phyloP scores from a whole-genome alignment of 1,284 basidiomycete species.

The Sanghuangporus sanghuang region DNA sequence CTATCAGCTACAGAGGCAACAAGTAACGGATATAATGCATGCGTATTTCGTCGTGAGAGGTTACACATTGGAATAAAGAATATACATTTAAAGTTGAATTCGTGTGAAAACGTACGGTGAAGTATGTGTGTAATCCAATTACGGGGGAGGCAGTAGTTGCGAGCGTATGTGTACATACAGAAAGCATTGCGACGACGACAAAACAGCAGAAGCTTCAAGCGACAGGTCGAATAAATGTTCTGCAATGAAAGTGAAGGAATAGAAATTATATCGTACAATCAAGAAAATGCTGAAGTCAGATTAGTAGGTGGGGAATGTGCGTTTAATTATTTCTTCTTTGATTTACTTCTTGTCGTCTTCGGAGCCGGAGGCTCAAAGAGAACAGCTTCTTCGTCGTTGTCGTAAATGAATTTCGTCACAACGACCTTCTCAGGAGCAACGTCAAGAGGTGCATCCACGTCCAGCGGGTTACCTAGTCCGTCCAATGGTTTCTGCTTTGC shows the following conservation, averaged over 20 bases:
- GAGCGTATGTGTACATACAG: neutral
- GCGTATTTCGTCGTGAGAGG: neutral
- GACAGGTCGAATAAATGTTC: neutral
- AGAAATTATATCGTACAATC: neutral
- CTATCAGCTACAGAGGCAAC: slow-evolving; percentile 40
- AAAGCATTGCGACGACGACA: neutral
- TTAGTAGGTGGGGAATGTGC: slow-evolving; percentile 5
- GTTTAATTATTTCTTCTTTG: slow-evolving; percentile 36
- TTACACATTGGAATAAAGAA: neutral
- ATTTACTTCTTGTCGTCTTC: slow-evolving; percentile 46
- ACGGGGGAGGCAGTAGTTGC: neutral
- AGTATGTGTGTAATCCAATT: neutral
- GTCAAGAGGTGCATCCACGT: slow-evolving; percentile 57
- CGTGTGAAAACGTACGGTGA: neutral
- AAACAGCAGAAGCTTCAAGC: neutral
- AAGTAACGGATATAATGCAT: neutral
- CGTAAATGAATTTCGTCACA: slow-evolving; percentile 80
- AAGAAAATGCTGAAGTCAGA: neutral
- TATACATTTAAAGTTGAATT: neutral
- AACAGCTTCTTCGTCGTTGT: slow-evolving; percentile 51
- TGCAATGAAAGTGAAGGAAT: neutral
- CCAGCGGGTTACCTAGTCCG: slow-evolving; percentile 66
- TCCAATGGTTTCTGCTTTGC: slow-evolving; percentile 56
- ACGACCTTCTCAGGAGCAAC: slow-evolving; percentile 63
- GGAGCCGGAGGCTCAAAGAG: slow-evolving; percentile 23